Evolutionary conservation across 2,329 filamentous ascomycete genomes (phyloP).

Genomic region (Claviceps arundinis): DNA sequence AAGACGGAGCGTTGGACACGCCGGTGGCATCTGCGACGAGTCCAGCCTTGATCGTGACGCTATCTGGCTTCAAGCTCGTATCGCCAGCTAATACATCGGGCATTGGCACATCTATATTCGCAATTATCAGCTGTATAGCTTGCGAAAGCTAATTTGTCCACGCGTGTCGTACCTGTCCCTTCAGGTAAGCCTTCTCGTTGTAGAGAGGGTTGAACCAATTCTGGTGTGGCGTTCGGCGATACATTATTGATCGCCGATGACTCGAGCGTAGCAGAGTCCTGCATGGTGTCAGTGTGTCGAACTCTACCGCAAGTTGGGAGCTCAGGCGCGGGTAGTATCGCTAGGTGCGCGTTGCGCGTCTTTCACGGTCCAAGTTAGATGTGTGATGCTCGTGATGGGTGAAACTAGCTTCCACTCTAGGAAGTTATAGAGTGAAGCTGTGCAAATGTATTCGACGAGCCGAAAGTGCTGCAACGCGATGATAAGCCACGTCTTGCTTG

Average conservation of each 20-base stretch:
- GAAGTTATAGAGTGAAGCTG: neutral
- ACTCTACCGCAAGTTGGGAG: neutral
- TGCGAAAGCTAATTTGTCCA: neutral
- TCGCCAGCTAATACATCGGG: slow-evolving; percentile 35
- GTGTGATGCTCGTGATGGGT: neutral
- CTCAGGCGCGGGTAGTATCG: neutral
- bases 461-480: slow-evolving; percentile 7
- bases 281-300: slow-evolving; percentile 31
- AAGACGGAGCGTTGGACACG: slow-evolving; percentile 45
- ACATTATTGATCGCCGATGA: slow-evolving; percentile 39
- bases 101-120: slow-evolving; percentile 48
- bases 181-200: slow-evolving; percentile 30
- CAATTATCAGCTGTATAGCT: slow-evolving; percentile 2
- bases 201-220: slow-evolving; percentile 40
- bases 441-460: neutral
- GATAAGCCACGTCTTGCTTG: slow-evolving; percentile 20
- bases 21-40: slow-evolving; percentile 49
- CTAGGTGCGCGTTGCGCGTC: slow-evolving; percentile 8
- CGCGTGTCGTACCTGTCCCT: slow-evolving; percentile 30
- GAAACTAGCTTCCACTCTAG: neutral
- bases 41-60: slow-evolving; percentile 44
- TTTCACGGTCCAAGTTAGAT: neutral
- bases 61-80: slow-evolving; percentile 46
- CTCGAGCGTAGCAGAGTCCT: slow-evolving; percentile 43
- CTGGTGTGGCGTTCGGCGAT: slow-evolving; percentile 43